These are phyloP conservation scores for Phytopythium kandeliae DNA, from an alignment of 352 stramenopile genomes.

Conservation along the genomic window DNA sequence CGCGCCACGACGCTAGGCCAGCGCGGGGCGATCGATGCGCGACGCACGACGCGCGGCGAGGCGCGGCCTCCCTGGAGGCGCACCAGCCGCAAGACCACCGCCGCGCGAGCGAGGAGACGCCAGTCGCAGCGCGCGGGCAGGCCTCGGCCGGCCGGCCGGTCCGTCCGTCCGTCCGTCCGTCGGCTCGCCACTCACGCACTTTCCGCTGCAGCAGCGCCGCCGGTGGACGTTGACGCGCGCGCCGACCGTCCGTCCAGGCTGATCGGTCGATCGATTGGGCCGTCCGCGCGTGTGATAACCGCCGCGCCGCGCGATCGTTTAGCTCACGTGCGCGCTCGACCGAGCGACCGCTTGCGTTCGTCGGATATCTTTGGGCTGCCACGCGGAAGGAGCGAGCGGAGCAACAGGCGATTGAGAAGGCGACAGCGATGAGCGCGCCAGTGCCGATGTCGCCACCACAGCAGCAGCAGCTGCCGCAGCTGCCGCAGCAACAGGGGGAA, in stretches of 20 bases:
- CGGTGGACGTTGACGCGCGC: neutral
- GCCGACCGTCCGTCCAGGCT: neutral
- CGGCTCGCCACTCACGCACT: neutral
- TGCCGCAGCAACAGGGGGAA: neutral
- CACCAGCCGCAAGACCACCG: neutral
- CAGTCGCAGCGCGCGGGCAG: too few relatives aligned
- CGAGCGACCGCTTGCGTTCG: too few relatives aligned
- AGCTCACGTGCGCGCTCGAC: too few relatives aligned
- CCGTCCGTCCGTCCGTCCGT: neutral
- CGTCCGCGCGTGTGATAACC: neutral
- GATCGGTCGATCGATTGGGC: neutral
- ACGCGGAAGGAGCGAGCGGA: too few relatives aligned
- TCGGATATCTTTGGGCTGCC: neutral
- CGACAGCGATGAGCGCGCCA: too few relatives aligned
- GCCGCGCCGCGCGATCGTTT: too few relatives aligned
- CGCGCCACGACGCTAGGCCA: neutral
- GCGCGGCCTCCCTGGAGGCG: conserved; percentile 2
- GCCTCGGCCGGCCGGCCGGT: too few relatives aligned
- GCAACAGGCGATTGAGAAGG: neutral
- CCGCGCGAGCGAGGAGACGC: too few relatives aligned
- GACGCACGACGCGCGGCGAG: too few relatives aligned
- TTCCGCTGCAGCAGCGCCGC: neutral
- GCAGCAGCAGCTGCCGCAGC: neutral
- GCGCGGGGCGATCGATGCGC: too few relatives aligned
- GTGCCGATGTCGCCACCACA: too few relatives aligned